Evolutionary conservation across 768 basidiomycete genomes (phyloP).

Genomic region (Leucocoprinus leucothites): DNA sequence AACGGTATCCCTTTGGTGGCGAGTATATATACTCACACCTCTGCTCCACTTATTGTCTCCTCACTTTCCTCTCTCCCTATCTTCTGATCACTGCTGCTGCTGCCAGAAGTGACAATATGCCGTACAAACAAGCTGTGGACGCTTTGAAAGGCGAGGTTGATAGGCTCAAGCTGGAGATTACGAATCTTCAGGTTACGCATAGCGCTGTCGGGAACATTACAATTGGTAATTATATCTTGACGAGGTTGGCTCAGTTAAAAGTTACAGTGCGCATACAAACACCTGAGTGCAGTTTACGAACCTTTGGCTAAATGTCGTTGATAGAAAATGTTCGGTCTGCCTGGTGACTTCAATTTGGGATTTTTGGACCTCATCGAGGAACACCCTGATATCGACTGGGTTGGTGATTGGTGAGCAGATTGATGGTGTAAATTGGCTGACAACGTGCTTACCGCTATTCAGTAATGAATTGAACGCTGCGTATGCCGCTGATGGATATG

Average conservation of each 20-base stretch:
- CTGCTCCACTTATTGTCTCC: not conserved
- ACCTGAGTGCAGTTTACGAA: not conserved
- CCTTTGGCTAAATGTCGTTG: not conserved
- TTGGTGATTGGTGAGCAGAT: constrained; percentile 70
- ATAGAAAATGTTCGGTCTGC: constrained; percentile 80
- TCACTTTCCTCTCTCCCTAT: constrained; percentile 6
- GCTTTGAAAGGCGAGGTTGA: constrained; percentile 27
- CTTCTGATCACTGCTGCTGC: not conserved
- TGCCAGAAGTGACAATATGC: constrained; percentile 12
- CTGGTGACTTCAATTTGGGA: constrained; percentile 84
- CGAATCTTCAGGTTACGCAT: constrained; percentile 35
- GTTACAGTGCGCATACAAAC: constrained; percentile 45
- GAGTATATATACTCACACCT: constrained; percentile 14
- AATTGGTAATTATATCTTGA: constrained; percentile 58
- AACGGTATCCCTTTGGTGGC: not conserved
- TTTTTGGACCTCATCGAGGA: constrained; percentile 81
- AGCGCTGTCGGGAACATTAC: constrained; percentile 39
- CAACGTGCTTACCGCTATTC: not conserved
- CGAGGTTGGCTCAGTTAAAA: constrained; percentile 60
- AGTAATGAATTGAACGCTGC: constrained; percentile 86
- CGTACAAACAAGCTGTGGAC: constrained; percentile 13
- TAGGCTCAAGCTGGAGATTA: constrained; percentile 44
- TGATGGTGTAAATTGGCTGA: not conserved
- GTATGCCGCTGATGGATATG: constrained; percentile 93
- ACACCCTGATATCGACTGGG: constrained; percentile 74